Base-by-base conservation (phyloP, 441 rosid genomes). In the Viola pubescens region DNA sequence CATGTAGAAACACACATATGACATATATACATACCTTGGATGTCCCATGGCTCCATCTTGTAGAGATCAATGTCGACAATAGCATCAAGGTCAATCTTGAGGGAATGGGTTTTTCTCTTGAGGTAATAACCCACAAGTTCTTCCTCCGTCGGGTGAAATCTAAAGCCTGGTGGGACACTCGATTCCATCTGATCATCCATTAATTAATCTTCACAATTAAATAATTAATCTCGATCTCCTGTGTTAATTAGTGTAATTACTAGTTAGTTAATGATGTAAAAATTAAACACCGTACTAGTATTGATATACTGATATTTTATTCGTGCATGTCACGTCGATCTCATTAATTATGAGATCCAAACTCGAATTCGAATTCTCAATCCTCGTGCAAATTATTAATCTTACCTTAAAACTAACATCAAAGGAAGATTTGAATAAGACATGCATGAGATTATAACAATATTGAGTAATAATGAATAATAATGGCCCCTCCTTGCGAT, bases 21-120 rank as follows among this genome's bases (percentile, higher is more conserved):
- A 2, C 34, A 26, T 26, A 26, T 26, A 26, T 2, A 26, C 34
- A 26, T 80, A 91, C 98, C 98, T 88, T 88, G 84, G 48, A 91
- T 88, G 73, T 88, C 98, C 98, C 98, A 91, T 37, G 98, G 98
- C 82, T 91, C 98, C 78, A 91, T 91, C 48, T 85, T 91, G 80
- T 88, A 88, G 65, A 91, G 95, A 82, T 91, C 96, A 69, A 91
- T 71, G 67, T 91, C 98, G 8, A 76, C 67, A 48, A 91, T 88
- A 60, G 86, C 94, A 71, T 87, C 85, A 54, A 91, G 74, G 77
- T 88, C 86, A 61, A 85, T 83, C 69, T 79, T 83, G 66, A 88
- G 60, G 2, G 87, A 83, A 64, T 75, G 65, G 63, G 83, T 85
- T 84, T 85, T 91, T 71, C 95, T 76, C 42, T 69, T 75, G 60